Evolutionary conservation across 2,329 filamentous ascomycete genomes (phyloP), one percentile per base, ranked within the genome.

Genomic region (Stagonosporopsis tanaceti): DNA sequence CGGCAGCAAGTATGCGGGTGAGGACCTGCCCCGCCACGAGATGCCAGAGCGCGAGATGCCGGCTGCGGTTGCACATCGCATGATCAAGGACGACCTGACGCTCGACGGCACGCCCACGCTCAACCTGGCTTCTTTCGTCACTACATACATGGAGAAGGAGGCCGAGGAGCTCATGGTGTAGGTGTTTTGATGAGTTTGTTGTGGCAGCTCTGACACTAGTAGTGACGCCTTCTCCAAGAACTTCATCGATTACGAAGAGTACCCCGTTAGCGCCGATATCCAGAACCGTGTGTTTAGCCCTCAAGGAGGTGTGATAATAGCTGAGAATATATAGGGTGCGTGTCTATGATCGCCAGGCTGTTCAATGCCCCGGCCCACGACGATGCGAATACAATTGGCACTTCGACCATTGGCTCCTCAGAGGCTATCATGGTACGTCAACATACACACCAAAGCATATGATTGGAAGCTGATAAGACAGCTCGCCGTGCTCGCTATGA

Each of bases 81-180:
- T 97, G 91, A 97, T 97, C 83, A 80, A 79, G 67, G 94, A 97
- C 76, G 92, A 97, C 73, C 82, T 97, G 63, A 95, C 91, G 63
- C 82, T 97, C 50, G 94, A 98, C 74, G 93, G 93, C 89, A 75
- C 73, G 3, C 72, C 74, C 3, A 71, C 67, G 0, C 65, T 69
- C 63, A 95, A 92, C 77, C 79, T 98, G 69, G 93, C 94, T 28
- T 93, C 89, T 35, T 98, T 98, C 72, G 93, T 97, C 64, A 97
- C 93, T 1, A 97, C 94, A 0, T 97, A 96, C 81, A 97, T 97
- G 93, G 90, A 92, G 52, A 91, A 97, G 42, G 94, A 97, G 78
- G 93, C 90, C 20, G 93, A 97, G 80, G 93, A 96, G 79, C 90
- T 97, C 78, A 98, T 98, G 94, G 82, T 88, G 64, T 72, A 68